A percentile compares a stretch with the other conserved stretches of the same genome.
Conservation (phyloP, 2,329 filamentous ascomycete genomes). For the Epichloe glyceriae region DNA sequence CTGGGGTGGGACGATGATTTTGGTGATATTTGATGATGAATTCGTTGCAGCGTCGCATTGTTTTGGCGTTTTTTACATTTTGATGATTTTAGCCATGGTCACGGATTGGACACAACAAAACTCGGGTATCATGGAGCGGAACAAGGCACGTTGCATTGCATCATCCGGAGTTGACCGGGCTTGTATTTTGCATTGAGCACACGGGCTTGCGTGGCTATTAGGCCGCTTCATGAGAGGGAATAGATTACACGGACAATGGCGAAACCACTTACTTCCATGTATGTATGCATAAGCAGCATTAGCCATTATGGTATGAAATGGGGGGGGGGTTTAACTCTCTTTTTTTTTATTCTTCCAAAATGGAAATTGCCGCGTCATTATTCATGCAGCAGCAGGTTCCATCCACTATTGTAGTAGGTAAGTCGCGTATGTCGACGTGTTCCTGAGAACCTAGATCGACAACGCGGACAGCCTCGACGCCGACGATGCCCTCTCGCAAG, state of each 20-base stretch:
- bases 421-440: constrained; percentile 61
- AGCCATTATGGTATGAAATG: not conserved
- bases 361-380: not conserved
- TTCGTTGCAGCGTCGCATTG: not conserved
- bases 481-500: constrained; percentile 50
- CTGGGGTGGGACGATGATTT: constrained; percentile 47
- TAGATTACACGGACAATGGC: not conserved
- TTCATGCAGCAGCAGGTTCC: constrained; percentile 16
- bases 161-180: not conserved
- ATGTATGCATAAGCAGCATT: not conserved
- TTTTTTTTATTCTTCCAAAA: not conserved
- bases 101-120: not conserved
- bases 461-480: constrained; percentile 59
- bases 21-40: constrained; percentile 29
- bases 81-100: not conserved
- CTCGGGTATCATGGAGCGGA: not conserved
- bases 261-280: not conserved
- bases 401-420: constrained; percentile 57
- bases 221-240: not conserved
- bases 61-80: constrained; percentile 5
- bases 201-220: not conserved
- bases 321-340: no score
- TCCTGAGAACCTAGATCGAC: constrained; percentile 63
- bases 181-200: not conserved
- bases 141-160: not conserved